phyloP scores from a whole-genome alignment of 176 grass and related monocot species.

The Oryza meyeriana region DNA sequence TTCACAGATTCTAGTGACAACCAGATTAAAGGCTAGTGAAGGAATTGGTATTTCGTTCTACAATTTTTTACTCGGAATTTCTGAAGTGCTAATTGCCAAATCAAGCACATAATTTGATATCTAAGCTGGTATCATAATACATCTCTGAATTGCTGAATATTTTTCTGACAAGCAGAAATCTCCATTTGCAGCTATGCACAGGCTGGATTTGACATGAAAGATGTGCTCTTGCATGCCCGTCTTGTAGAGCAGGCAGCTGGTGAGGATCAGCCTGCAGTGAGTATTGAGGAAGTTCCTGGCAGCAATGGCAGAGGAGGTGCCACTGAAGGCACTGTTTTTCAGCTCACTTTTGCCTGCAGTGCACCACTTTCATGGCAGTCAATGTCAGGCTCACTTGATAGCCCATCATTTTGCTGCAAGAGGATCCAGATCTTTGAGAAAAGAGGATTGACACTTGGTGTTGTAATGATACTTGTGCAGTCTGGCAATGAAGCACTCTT shows the following conservation, averaged over 20 bases:
- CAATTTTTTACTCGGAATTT: background rate
- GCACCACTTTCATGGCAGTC: constrained; percentile 86
- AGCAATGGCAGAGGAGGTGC: constrained; percentile 34
- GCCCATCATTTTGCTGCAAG: constrained; percentile 74
- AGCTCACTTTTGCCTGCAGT: constrained; percentile 78
- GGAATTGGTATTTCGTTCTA: background rate
- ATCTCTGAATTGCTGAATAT: constrained; percentile 8
- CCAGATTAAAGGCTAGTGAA: background rate
- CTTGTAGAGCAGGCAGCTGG: constrained; percentile 74
- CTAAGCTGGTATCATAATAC: background rate
- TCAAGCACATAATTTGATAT: background rate
- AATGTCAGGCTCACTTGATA: constrained; percentile 80
- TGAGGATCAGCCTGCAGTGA: constrained; percentile 69
- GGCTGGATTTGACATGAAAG: constrained; percentile 97
- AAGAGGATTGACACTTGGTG: constrained; percentile 89
- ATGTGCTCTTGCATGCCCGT: constrained; percentile 78
- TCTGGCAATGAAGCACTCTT: constrained; percentile 65
- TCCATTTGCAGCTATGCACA: constrained; percentile 78
- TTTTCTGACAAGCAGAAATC: constrained; percentile 29
- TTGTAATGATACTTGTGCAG: constrained; percentile 77
- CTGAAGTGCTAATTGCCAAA: background rate
- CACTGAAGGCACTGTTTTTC: constrained; percentile 52
- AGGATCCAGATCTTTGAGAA: constrained; percentile 99
- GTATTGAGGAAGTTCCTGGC: constrained; percentile 73
- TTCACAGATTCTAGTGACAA: background rate